These are phyloP conservation scores for Scutellaria minor DNA, from an alignment of 257 asterid species.

Conservation along the genomic window DNA sequence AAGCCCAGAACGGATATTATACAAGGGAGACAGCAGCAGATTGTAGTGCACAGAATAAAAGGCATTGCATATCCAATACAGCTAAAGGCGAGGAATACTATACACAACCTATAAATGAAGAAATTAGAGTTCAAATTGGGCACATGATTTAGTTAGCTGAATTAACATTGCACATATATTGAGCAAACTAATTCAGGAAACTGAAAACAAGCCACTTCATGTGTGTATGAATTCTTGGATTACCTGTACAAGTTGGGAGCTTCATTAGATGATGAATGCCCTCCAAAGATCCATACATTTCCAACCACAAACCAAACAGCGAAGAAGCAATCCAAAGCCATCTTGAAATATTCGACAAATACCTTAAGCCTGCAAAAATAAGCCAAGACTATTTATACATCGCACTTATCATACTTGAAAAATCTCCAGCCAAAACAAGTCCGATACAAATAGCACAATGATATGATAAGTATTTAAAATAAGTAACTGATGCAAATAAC, in stretches of 20 bases:
- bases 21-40: constrained; percentile 99
- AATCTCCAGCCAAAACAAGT: constrained; percentile 26
- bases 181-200: background rate
- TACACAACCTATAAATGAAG: constrained; percentile 72
- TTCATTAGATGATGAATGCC: constrained; percentile 78
- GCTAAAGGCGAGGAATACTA: constrained; percentile 88
- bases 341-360: constrained; percentile 81
- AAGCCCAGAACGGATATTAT: constrained; percentile 86
- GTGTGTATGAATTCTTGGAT: background rate
- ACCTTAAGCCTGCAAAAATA: constrained; percentile 71
- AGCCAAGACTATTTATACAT: constrained; percentile 33
- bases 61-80: constrained; percentile 99
- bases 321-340: constrained; percentile 96
- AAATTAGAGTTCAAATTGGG: constrained; percentile 11
- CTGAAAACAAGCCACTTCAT: background rate
- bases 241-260: constrained; percentile 97
- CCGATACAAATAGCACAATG: constrained; percentile 8
- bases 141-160: background rate
- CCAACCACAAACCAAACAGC: constrained; percentile 99
- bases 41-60: constrained; percentile 84
- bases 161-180: background rate
- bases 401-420: constrained; percentile 11
- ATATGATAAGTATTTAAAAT: background rate
- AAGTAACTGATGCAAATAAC: constrained; percentile 1
- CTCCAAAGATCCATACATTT: constrained; percentile 95